Conservation (phyloP, 2,329 filamentous ascomycete genomes). For the Plenodomus lindquistii region DNA sequence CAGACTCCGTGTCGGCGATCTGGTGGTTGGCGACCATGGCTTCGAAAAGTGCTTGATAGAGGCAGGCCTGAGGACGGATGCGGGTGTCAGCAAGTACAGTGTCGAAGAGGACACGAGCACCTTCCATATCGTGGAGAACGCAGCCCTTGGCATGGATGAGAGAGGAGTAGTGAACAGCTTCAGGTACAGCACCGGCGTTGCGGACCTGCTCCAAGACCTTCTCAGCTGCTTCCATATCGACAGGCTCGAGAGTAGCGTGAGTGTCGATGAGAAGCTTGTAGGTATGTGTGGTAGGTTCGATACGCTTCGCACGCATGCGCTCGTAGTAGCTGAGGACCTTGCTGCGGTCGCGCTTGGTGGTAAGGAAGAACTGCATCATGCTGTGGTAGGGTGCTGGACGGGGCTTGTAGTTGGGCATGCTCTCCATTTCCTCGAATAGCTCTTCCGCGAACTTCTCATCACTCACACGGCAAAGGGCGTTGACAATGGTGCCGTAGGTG, state of each 20-base stretch:
- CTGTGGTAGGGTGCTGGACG: slow-evolving; percentile 97
- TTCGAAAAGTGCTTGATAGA: slow-evolving; percentile 97
- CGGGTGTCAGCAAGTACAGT: slow-evolving; percentile 69
- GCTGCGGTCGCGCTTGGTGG: slow-evolving; percentile 90
- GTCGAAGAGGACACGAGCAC: slow-evolving; percentile 81
- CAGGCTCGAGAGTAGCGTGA: slow-evolving; percentile 88
- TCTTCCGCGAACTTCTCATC: slow-evolving; percentile 98
- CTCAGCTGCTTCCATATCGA: slow-evolving; percentile 87
- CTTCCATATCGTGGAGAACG: slow-evolving; percentile 86
- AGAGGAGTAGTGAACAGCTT: slow-evolving; percentile 93
- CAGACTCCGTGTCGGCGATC: slow-evolving; percentile 69
- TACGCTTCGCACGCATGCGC: slow-evolving; percentile 85
- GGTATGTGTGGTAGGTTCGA: slow-evolving; percentile 90
- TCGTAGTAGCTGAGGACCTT: slow-evolving; percentile 96
- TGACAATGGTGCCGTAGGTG: slow-evolving; percentile 97
- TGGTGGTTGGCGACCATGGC: slow-evolving; percentile 93
- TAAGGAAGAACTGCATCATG: slow-evolving; percentile 99
- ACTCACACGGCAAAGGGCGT: slow-evolving; percentile 93
- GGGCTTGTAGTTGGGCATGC: slow-evolving; percentile 98
- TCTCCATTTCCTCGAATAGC: slow-evolving; percentile 98
- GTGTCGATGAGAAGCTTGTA: slow-evolving; percentile 98
- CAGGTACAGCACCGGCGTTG: slow-evolving; percentile 72
- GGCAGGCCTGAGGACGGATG: slow-evolving; percentile 75
- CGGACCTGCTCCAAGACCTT: slow-evolving; percentile 79
- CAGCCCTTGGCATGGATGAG: slow-evolving; percentile 96